phyloP scores from a whole-genome alignment of 2,329 filamentous ascomycete genomes.

The Cercospora zeae-maydis region DNA sequence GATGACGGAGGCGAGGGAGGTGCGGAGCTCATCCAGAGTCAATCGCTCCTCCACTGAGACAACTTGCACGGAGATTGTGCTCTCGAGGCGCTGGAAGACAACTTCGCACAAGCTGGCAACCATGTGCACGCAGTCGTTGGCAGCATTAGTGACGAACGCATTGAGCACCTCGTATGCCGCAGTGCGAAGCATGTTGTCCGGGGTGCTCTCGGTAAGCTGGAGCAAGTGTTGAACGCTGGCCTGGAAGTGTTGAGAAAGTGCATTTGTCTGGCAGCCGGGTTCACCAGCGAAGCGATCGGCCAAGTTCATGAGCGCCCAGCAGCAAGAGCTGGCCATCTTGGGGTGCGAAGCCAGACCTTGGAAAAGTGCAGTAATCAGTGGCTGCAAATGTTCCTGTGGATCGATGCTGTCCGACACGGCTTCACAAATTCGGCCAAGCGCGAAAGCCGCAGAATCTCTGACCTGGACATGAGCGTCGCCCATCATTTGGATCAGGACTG shows the following conservation, averaged over 20 bases:
- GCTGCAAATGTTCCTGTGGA: constrained; percentile 73
- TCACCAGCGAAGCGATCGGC: constrained; percentile 93
- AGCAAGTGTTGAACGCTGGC: constrained; percentile 83
- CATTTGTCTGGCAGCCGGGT: constrained; percentile 71
- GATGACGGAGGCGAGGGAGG: constrained; percentile 85
- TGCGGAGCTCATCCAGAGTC: constrained; percentile 96
- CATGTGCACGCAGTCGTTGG: constrained; percentile 75
- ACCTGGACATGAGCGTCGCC: constrained; percentile 85
- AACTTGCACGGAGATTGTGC: constrained; percentile 87
- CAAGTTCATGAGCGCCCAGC: constrained; percentile 98
- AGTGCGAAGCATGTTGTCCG: constrained; percentile 84
- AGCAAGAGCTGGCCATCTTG: constrained; percentile 98
- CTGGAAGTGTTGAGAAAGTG: constrained; percentile 88
- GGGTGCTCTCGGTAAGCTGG: constrained; percentile 78
- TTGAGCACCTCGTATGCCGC: constrained; percentile 97
- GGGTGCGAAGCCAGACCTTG: constrained; percentile 82
- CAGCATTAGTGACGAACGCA: constrained; percentile 87
- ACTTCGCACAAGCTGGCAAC: constrained; percentile 82
- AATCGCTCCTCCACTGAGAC: constrained; percentile 96
- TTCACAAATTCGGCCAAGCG: constrained; percentile 92
- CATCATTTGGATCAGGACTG: constrained; percentile 89
- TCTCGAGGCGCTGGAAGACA: constrained; percentile 84
- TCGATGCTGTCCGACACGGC: constrained; percentile 90
- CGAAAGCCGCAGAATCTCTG: constrained; percentile 92
- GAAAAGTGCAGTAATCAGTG: constrained; percentile 84